These are phyloP conservation scores for Erodium trifolium DNA, from an alignment of 441 rosid species.

Conservation along the genomic window DNA sequence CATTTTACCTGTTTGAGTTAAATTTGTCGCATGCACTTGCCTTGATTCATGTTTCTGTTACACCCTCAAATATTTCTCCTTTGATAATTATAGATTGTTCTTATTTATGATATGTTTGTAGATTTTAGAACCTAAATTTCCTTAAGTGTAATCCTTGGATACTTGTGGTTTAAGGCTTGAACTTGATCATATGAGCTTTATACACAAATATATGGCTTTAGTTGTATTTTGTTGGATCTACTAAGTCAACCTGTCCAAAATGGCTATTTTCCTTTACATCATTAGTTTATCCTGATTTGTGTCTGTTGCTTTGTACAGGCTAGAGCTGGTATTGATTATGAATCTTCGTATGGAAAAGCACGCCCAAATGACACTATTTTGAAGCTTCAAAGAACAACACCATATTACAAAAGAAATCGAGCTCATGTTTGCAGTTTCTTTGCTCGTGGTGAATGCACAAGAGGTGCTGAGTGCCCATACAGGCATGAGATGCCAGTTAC, in stretches of 20 bases:
- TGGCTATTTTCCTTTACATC: slow-evolving; percentile 4
- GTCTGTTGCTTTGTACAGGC: slow-evolving; percentile 38
- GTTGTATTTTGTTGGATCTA: neutral
- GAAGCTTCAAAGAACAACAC: slow-evolving; percentile 87
- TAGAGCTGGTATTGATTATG: slow-evolving; percentile 90
- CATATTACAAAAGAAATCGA: slow-evolving; percentile 77
- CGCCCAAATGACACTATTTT: slow-evolving; percentile 72
- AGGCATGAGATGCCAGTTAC: slow-evolving; percentile 93
- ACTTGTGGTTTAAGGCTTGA: neutral
- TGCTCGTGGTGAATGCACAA: slow-evolving; percentile 82
- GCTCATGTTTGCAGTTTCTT: slow-evolving; percentile 94
- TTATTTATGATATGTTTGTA: neutral
- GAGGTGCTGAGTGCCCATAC: slow-evolving; percentile 95
- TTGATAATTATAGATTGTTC: neutral
- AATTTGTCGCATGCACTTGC: neutral
- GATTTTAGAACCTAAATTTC: neutral
- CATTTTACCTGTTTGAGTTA: neutral
- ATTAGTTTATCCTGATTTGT: neutral
- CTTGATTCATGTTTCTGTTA: neutral
- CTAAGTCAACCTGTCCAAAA: neutral
- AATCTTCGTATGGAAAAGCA: slow-evolving; percentile 75
- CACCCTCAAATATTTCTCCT: neutral
- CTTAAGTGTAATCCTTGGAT: neutral
- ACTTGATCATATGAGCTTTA: neutral
- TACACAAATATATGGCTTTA: neutral